These are phyloP conservation scores for Aspergillus hancockii DNA, from an alignment of 495 filamentous ascomycete genomes.

Conservation along the genomic window DNA sequence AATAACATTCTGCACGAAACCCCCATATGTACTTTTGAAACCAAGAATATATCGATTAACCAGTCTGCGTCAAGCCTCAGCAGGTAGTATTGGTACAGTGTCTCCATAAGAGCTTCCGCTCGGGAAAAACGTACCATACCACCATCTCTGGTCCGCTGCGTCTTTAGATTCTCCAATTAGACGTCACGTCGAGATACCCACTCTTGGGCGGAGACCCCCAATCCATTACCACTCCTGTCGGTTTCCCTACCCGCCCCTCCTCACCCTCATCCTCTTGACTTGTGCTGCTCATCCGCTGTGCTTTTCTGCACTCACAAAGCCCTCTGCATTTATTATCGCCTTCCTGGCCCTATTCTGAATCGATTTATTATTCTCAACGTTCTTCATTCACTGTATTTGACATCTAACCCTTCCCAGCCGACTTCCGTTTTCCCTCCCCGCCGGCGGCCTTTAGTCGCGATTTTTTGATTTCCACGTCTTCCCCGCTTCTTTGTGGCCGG, in stretches of 20 bases:
- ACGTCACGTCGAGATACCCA: constrained; percentile 26
- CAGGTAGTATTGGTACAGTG: neutral
- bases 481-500: constrained; percentile 32
- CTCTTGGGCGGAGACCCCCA: constrained; percentile 21
- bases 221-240: constrained; percentile 16
- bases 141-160: constrained; percentile 18
- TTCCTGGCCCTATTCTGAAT: neutral
- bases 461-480: constrained; percentile 14
- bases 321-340: neutral
- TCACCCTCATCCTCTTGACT: constrained; percentile 15
- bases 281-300: constrained; percentile 10
- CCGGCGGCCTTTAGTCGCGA: constrained; percentile 19
- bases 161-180: constrained; percentile 27
- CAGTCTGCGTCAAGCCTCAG: neutral
- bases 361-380: constrained; percentile 10
- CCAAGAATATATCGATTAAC: neutral
- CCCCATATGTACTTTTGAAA: neutral
- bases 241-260: constrained; percentile 30
- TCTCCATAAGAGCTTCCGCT: constrained; percentile 13
- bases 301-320: neutral
- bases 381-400: constrained; percentile 1
- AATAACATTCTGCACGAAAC: neutral
- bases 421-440: constrained; percentile 10
- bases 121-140: constrained; percentile 14
- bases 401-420: constrained; percentile 17